Percentiles rank a stretch among this genome's conserved stretches.
Conservation (phyloP, 306 rosid species). For the Cercis canadensis region DNA sequence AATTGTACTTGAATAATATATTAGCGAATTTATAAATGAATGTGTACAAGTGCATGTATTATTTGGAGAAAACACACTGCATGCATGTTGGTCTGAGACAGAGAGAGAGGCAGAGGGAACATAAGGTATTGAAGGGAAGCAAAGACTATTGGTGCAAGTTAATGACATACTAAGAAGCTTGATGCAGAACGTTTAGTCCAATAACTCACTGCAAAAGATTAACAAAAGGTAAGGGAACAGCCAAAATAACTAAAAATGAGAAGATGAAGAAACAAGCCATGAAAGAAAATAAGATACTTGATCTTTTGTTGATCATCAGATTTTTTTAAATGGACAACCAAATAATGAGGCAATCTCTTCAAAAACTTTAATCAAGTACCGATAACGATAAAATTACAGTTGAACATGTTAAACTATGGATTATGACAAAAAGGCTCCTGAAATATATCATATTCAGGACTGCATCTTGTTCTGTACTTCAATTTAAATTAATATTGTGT, state of each 20-base stretch:
- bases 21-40: not conserved
- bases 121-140: not conserved
- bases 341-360: not conserved
- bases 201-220: conserved; percentile 57
- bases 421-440: not conserved
- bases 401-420: not conserved
- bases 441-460: not conserved
- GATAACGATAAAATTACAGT: not conserved
- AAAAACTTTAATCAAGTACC: not conserved
- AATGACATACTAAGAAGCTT: conserved; percentile 57
- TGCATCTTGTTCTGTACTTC: not conserved
- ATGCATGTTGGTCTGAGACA: not conserved
- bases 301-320: not conserved
- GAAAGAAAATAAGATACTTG: not conserved
- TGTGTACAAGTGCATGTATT: not conserved
- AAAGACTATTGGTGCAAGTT: conserved; percentile 11
- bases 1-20: not conserved
- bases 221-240: conserved; percentile 7
- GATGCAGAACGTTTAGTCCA: conserved; percentile 71
- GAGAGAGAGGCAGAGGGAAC: conserved; percentile 12
- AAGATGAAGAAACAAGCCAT: conserved; percentile 15
- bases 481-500: not conserved
- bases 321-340: not conserved
- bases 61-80: not conserved
- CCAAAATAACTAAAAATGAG: not conserved